These are phyloP conservation scores for Ustilago cynodontis DNA, from an alignment of 1,284 basidiomycete genomes.

Conservation along the genomic window DNA sequence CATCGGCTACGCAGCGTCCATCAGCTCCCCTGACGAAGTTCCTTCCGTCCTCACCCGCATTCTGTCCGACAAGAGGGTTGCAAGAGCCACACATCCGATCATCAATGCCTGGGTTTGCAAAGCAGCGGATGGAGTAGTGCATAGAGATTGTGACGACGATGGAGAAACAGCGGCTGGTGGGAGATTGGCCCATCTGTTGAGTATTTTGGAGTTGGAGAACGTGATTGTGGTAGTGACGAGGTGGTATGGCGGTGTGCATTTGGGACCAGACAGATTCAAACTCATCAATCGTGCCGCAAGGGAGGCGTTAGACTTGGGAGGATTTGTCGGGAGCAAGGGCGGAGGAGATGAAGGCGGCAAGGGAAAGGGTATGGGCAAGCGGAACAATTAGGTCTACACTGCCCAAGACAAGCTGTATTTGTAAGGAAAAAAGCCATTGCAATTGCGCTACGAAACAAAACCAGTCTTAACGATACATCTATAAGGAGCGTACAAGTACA, in stretches of 20 bases:
- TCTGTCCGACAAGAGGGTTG: constrained; percentile 58
- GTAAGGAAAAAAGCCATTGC: neutral
- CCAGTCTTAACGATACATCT: neutral
- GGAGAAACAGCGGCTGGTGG: constrained; percentile 70
- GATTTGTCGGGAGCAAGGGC: constrained; percentile 43
- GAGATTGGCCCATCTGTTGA: constrained; percentile 68
- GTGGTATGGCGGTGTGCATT: constrained; percentile 66
- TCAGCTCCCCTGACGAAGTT: constrained; percentile 63
- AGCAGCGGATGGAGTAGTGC: constrained; percentile 51
- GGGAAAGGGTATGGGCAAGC: constrained; percentile 32
- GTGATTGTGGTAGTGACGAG: constrained; percentile 67
- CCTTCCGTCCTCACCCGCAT: constrained; percentile 54
- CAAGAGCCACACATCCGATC: constrained; percentile 66
- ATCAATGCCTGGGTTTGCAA: constrained; percentile 69
- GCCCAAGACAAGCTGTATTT: neutral
- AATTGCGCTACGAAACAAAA: neutral
- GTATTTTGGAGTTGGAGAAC: constrained; percentile 62
- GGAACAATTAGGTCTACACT: constrained; percentile 10
- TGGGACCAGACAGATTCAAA: constrained; percentile 69
- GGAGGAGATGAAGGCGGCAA: constrained; percentile 10
- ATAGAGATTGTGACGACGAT: constrained; percentile 68
- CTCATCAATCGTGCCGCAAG: constrained; percentile 65
- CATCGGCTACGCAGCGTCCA: constrained; percentile 64
- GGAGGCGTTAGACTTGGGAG: constrained; percentile 60
- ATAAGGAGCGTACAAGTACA: constrained; percentile 15